Percentiles rank a stretch among this genome's conserved stretches.
These are phyloP conservation scores for Protostelium mycophagum DNA, from an alignment of 78 protist species.

Conservation along the genomic window DNA sequence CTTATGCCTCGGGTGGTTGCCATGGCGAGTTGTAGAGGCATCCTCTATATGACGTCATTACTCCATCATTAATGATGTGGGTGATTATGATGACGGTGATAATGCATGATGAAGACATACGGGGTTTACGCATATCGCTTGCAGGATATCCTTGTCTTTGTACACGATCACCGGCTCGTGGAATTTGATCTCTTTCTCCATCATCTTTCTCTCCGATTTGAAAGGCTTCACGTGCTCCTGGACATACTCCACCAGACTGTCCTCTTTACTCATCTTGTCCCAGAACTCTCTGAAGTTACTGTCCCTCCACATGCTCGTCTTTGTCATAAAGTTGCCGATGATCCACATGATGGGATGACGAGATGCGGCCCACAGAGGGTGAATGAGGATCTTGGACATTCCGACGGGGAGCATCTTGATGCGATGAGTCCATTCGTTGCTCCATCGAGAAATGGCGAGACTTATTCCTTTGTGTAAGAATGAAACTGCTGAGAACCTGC, in stretches of 20 bases:
- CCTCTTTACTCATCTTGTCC: not conserved
- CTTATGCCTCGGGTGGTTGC: slow-evolving; percentile 61
- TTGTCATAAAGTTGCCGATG: not conserved
- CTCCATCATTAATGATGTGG: too few species aligned
- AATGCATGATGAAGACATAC: slow-evolving; percentile 2
- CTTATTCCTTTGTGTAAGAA: not conserved
- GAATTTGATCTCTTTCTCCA: slow-evolving; percentile 10
- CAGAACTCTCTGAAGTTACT: not conserved
- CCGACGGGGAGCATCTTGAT: not conserved
- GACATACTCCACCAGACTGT: not conserved
- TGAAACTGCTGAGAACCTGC: not conserved
- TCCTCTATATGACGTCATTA: not conserved
- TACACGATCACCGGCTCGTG: slow-evolving; percentile 42
- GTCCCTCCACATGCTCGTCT: not conserved
- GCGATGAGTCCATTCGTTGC: not conserved
- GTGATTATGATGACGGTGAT: not conserved
- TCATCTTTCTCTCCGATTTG: not conserved
- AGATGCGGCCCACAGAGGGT: not conserved
- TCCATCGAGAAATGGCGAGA: not conserved
- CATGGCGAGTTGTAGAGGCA: slow-evolving; percentile 17
- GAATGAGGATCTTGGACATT: not conserved
- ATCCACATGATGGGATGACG: not conserved
- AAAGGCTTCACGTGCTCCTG: not conserved
- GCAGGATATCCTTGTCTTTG: slow-evolving; percentile 41
- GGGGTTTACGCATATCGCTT: slow-evolving; percentile 42